Evolutionary conservation across 495 filamentous ascomycete genomes (phyloP), one percentile per base, ranked within the genome.

Genomic region (Podospora pseudocomata): DNA sequence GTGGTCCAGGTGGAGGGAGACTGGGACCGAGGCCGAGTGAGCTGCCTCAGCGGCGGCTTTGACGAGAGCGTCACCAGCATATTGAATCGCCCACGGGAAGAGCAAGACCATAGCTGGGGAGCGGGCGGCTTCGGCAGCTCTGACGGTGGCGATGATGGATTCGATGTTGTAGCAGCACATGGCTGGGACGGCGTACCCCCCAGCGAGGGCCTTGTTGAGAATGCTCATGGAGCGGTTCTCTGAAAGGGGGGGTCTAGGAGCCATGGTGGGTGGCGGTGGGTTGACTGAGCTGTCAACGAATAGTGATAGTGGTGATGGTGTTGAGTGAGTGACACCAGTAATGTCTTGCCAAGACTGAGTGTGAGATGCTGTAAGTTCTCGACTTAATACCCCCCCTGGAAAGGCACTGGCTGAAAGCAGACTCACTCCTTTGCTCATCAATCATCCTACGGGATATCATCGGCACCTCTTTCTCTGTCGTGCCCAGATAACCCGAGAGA

Each of bases 131-230:
- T 92, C 90, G 65, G 92, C 92, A 4, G 91, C 92, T 71, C 85
- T 87, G 65, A 96, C 88, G 1, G 88, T 88, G 27, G 91, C 92
- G 60, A 93, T 85, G 77, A 94, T 90, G 72, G 88, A 88, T 81
- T 94, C 91, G 74, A 92, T 84, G 82, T 94, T 94, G 86, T 96
- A 96, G 83, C 87, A 90, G 81, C 89, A 92, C 86, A 92, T 90
- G 68, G 86, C 90, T 1, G 90, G 86, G 20, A 93, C 84, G 71
- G 85, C 90, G 79, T 92, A 93, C 27, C 88, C 82, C 72, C 86
- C 85, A 18, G 81, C 77, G 65, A 84, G 82, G 66, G 91, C 91
- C 65, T 86, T 85, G 77, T 89, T 84, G 72, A 93, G 86, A 76
- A 93, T 89, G 70, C 80, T 72, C 75, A 90, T 82, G 66, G 89